These are phyloP conservation scores for Chrysochromulina tobinii DNA, from an alignment of 78 protist genomes.

Conservation along the genomic window DNA sequence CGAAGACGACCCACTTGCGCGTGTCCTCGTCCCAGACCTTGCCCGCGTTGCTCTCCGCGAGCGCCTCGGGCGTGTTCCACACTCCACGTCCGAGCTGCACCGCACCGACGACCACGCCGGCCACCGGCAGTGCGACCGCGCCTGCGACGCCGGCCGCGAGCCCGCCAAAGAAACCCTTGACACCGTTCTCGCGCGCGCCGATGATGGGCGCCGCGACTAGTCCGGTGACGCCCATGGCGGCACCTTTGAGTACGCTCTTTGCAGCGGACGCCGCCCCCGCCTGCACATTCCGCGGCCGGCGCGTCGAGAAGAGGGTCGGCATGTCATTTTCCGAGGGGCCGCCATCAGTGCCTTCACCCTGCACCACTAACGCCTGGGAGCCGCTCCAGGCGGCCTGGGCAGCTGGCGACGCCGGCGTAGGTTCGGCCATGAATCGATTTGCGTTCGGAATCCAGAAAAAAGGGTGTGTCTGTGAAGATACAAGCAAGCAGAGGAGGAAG, in stretches of 20 bases:
- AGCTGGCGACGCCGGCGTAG: too few relatives aligned
- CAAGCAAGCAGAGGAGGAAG: too few relatives aligned
- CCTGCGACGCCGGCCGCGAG: not conserved
- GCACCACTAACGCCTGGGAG: too few relatives aligned
- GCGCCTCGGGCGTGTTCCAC: not conserved
- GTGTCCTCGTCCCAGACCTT: slow-evolving; percentile 6
- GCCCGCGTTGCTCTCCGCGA: not conserved
- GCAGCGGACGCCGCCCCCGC: not conserved
- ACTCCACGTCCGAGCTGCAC: slow-evolving; percentile 8
- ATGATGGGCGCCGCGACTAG: slow-evolving; percentile 13
- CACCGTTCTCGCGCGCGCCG: slow-evolving; percentile 1
- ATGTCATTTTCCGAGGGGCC: too few relatives aligned
- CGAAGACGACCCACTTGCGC: not conserved
- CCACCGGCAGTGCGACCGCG: slow-evolving; percentile 8
- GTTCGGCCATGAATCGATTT: too few relatives aligned
- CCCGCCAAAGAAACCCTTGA: not conserved
- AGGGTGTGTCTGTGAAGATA: too few relatives aligned
- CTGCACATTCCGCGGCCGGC: not conserved
- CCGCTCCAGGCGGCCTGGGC: too few relatives aligned
- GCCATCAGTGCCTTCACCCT: too few relatives aligned
- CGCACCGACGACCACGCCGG: not conserved
- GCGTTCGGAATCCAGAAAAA: too few relatives aligned
- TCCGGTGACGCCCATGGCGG: not conserved
- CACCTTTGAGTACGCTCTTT: not conserved
- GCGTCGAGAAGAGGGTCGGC: not conserved